phyloP scores from a whole-genome alignment of 2,329 filamentous ascomycete genomes.

The Arthrobotrys sinensis region DNA sequence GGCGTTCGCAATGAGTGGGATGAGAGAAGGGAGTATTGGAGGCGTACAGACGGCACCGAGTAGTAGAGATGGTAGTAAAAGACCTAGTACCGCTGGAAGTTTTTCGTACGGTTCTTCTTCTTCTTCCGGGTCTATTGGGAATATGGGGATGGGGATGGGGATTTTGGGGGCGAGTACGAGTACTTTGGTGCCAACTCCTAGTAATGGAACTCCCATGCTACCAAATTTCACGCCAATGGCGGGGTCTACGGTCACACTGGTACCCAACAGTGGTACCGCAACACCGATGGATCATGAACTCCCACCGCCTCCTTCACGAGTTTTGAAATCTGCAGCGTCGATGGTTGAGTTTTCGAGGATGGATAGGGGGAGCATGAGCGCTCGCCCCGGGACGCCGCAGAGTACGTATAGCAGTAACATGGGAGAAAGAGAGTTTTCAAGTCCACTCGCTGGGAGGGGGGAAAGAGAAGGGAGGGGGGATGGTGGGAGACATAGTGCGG shows the following conservation, averaged over 20 bases:
- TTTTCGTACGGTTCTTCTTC: slow-evolving; percentile 40
- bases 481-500: slow-evolving; percentile 43
- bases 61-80: slow-evolving; percentile 48
- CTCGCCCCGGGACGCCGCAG: slow-evolving; percentile 30
- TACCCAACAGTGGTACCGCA: slow-evolving; percentile 25
- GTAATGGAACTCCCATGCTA: not conserved
- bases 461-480: slow-evolving; percentile 9
- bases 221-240: slow-evolving; percentile 16
- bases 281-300: slow-evolving; percentile 28
- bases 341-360: slow-evolving; percentile 59
- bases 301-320: slow-evolving; percentile 17
- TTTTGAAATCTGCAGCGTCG: slow-evolving; percentile 52
- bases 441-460: slow-evolving; percentile 1
- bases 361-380: slow-evolving; percentile 45
- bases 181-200: slow-evolving; percentile 24
- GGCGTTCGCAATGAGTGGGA: not conserved
- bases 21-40: slow-evolving; percentile 4
- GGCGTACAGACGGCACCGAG: slow-evolving; percentile 39
- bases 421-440: slow-evolving; percentile 10
- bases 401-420: slow-evolving; percentile 9
- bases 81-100: slow-evolving; percentile 49
- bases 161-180: slow-evolving; percentile 24
- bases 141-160: not conserved
- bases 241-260: slow-evolving; percentile 19
- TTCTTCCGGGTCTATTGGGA: not conserved